Evolutionary conservation across 2,329 filamentous ascomycete genomes (phyloP), one percentile per base, ranked within the genome.

Genomic region (Didymella glomerata): DNA sequence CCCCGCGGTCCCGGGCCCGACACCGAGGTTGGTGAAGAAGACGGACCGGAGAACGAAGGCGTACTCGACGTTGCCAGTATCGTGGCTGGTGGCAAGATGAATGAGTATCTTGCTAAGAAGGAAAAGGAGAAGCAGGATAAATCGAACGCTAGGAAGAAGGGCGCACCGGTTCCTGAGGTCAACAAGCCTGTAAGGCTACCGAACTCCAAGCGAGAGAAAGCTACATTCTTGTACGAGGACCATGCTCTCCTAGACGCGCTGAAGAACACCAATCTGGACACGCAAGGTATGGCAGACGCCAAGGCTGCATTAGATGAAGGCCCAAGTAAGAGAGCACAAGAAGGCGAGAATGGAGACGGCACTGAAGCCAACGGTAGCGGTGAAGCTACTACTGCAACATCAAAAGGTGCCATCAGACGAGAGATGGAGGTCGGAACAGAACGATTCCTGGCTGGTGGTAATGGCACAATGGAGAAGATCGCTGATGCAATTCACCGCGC

Each of bases 21-120:
- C 18, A 86, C 84, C 1, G 82, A 86, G 59, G 82, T 83, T 3
- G 84, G 83, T 14, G 79, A 79, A 36, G 84, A 85, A 49, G 77
- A 77, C 49, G 79, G 77, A 44, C 79, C 78, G 4, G 85, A 88
- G 7, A 84, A 86, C 1, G 91, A 94, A 57, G 91, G 91, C 24
- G 90, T 93, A 9, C 81, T 95, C 3, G 90, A 95, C 67, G 90
- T 95, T 46, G 92, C 91, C n/a, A 90, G 85, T 65, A 93, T 95
- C 64, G 91, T 95, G 34, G 90, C 90, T 1, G 90, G 88, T 67
- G 91, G 91, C 30, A 90, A 92, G 75, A 92, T 92, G 67, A 87
- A 88, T 67, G 91, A 95, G 69, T 94, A 93, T 68, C 80, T 95
- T 6, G 91, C 90, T 10, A 91, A 91, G 78, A 92, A 91, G 75